Evolutionary conservation across 495 filamentous ascomycete genomes (phyloP).

Genomic region (Penicillium coprophilum): DNA sequence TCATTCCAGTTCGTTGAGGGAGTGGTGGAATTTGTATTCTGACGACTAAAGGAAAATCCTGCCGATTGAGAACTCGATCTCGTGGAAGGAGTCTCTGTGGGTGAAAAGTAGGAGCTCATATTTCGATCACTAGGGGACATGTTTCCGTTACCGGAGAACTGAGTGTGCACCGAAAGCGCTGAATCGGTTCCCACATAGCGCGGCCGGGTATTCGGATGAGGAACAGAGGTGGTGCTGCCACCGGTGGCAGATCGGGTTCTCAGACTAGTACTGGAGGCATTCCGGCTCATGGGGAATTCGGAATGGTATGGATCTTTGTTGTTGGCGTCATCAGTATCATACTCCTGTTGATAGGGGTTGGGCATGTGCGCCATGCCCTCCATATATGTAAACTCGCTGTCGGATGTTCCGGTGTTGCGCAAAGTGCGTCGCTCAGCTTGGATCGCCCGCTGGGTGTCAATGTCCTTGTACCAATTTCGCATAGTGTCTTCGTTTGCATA

Average conservation of each 20-base stretch:
- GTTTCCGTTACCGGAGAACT: constrained; percentile 48
- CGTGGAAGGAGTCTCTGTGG: constrained; percentile 82
- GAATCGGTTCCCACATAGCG: constrained; percentile 67
- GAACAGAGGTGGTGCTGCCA: constrained; percentile 57
- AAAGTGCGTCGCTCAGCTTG: constrained; percentile 49
- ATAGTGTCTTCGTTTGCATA: constrained; percentile 87
- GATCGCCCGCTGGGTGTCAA: constrained; percentile 48
- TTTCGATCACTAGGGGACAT: constrained; percentile 52
- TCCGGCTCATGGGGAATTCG: constrained; percentile 65
- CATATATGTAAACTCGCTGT: constrained; percentile 81
- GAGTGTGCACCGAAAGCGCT: constrained; percentile 71
- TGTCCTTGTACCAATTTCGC: constrained; percentile 79
- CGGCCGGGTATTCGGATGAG: constrained; percentile 53
- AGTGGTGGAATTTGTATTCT: constrained; percentile 52
- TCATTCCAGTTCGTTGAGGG: constrained; percentile 60
- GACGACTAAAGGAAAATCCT: constrained; percentile 75
- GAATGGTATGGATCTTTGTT: constrained; percentile 45
- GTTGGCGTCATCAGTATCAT: constrained; percentile 75
- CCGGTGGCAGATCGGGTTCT: constrained; percentile 77
- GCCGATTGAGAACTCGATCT: constrained; percentile 75
- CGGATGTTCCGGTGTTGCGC: constrained; percentile 58
- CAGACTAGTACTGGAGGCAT: constrained; percentile 76
- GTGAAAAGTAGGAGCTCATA: constrained; percentile 88
- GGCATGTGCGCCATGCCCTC: constrained; percentile 59
- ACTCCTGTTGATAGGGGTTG: constrained; percentile 78